Conservation (phyloP, 2,329 filamentous ascomycete species). For the Epicoccum nigrum region DNA sequence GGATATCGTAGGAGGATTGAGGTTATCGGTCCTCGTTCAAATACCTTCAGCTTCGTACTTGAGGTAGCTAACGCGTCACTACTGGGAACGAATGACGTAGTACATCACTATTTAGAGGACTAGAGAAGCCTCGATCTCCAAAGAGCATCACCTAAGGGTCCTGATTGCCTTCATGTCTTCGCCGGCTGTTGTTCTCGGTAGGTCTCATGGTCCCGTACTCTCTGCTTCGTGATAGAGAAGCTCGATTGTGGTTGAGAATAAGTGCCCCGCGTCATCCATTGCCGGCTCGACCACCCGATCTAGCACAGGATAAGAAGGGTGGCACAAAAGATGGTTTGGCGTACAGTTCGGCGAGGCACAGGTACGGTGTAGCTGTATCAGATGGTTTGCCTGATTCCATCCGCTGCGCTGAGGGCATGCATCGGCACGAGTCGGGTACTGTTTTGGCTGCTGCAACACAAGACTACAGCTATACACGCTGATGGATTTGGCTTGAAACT, state of each 20-base stretch:
- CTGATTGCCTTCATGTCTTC: not conserved
- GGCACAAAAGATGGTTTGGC: constrained; percentile 5
- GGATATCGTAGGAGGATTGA: not conserved
- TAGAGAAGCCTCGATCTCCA: not conserved
- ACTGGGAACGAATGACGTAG: constrained; percentile 15
- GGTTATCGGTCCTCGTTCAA: not conserved
- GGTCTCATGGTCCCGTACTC: not conserved
- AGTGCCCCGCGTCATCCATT: constrained; percentile 2
- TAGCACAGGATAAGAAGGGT: constrained; percentile 2
- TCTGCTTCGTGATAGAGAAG: not conserved
- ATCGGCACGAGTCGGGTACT: not conserved
- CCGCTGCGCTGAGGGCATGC: not conserved
- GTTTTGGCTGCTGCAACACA: constrained; percentile 1
- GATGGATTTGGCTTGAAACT: not conserved
- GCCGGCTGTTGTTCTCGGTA: constrained; percentile 1
- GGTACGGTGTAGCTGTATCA: not conserved
- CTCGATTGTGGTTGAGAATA: not conserved
- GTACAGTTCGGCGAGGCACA: constrained; percentile 17
- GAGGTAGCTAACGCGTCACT: constrained; percentile 15
- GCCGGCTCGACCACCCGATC: constrained; percentile 6
- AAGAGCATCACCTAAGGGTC: not conserved
- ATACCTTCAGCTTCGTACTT: constrained; percentile 1
- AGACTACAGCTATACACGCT: constrained; percentile 1
- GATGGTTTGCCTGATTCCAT: not conserved
- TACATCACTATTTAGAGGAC: constrained; percentile 4